phyloP scores from a whole-genome alignment of 2,329 filamentous ascomycete genomes.

The Helicocarpus griseus region DNA sequence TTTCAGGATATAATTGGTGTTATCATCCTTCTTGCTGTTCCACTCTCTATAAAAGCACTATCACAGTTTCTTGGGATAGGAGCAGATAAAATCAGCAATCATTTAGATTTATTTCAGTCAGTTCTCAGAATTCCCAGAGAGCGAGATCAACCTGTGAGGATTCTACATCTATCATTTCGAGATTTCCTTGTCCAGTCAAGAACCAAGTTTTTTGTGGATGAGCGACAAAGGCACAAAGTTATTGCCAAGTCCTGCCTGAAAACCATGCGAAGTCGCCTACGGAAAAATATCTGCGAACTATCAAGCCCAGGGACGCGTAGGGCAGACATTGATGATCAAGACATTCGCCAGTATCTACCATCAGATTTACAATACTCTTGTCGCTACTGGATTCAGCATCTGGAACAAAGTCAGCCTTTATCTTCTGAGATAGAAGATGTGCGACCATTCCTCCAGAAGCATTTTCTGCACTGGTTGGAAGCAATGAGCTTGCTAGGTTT shows the following conservation, averaged over 20 bases:
- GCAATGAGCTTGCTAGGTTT: conserved; percentile 13
- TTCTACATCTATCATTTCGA: conserved; percentile 19
- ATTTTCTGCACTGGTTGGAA: conserved; percentile 15
- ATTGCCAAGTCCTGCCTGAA: conserved; percentile 20
- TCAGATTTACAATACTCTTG: conserved; percentile 15
- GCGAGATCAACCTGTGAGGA: conserved; percentile 7
- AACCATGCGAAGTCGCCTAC: conserved; percentile 2
- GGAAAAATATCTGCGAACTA: conserved; percentile 9
- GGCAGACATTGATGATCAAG: background rate
- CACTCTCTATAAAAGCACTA: conserved; percentile 11
- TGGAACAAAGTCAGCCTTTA: conserved; percentile 5
- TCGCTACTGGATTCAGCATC: conserved; percentile 16
- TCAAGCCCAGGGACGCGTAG: background rate
- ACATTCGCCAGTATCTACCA: conserved; percentile 10
- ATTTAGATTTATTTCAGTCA: conserved; percentile 8
- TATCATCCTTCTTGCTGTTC: conserved; percentile 11
- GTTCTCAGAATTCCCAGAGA: conserved; percentile 9
- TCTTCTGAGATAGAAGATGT: conserved; percentile 4
- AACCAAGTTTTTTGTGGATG: conserved; percentile 21
- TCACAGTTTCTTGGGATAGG: conserved; percentile 4
- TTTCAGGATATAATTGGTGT: conserved; percentile 11
- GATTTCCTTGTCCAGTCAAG: conserved; percentile 18
- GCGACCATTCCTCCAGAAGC: conserved; percentile 9
- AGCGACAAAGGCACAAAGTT: conserved; percentile 19
- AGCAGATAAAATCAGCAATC: conserved; percentile 5